These are phyloP conservation scores for Epichloe amarillans DNA, from an alignment of 2,329 filamentous ascomycete genomes.

Conservation along the genomic window DNA sequence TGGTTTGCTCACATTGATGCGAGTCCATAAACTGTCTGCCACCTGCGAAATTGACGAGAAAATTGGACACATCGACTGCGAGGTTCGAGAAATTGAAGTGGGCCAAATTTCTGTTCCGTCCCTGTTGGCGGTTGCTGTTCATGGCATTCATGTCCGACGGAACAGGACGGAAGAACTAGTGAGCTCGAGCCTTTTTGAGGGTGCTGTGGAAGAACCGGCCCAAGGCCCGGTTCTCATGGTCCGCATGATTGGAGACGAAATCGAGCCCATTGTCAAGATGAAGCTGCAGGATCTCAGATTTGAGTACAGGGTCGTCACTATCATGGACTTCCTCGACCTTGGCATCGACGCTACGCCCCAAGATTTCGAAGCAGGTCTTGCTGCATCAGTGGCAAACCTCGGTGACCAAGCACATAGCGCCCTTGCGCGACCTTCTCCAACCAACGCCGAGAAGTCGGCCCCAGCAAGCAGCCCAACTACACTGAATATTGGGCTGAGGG, in stretches of 20 bases:
- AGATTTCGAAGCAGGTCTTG: slow-evolving; percentile 62
- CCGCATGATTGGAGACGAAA: slow-evolving; percentile 83
- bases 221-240: slow-evolving; percentile 57
- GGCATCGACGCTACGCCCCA: slow-evolving; percentile 53
- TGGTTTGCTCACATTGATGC: slow-evolving; percentile 63
- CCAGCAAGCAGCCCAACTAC: slow-evolving; percentile 42
- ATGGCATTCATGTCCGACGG: slow-evolving; percentile 45
- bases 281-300: slow-evolving; percentile 71
- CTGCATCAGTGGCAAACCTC: slow-evolving; percentile 66
- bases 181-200: slow-evolving; percentile 29
- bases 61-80: slow-evolving; percentile 50
- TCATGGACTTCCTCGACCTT: slow-evolving; percentile 68
- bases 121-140: slow-evolving; percentile 65
- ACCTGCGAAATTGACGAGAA: slow-evolving; percentile 51
- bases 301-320: slow-evolving; percentile 79
- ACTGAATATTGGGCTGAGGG: slow-evolving; percentile 62
- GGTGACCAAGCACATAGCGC: slow-evolving; percentile 48
- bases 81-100: slow-evolving; percentile 50
- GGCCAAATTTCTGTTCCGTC: slow-evolving; percentile 78
- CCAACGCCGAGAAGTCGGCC: slow-evolving; percentile 11
- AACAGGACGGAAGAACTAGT: slow-evolving; percentile 61
- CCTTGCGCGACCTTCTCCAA: slow-evolving; percentile 18
- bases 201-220: slow-evolving; percentile 14
- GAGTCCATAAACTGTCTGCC: slow-evolving; percentile 49
- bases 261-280: slow-evolving; percentile 79